Evolutionary conservation across 306 rosid genomes (phyloP), one percentile per base, ranked within the genome.

Genomic region (Castanea mollissima): DNA sequence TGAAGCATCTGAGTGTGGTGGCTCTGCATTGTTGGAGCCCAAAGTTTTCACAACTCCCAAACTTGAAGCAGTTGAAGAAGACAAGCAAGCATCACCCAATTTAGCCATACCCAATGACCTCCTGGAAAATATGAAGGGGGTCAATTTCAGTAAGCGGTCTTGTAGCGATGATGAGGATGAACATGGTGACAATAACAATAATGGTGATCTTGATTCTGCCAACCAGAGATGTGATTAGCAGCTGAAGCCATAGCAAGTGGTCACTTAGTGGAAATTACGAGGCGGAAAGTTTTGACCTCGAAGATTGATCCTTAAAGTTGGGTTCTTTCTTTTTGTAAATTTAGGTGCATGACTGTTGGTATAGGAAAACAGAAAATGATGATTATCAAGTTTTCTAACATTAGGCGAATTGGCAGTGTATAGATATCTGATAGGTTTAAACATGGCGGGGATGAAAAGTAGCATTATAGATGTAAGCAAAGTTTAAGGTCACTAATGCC

Each of bases 361-460:
- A 78, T 67, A 73, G 84, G 79, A 71, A 80, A 29, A 84, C 80
- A 77, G 84, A 71, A 49, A 49, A 52, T 62, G 25, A 72, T 20
- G 59, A 76, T 79, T 80, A 55, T 60, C 38, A 3, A 74, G 78
- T 78, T 83, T 77, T 79, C 75, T 86, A 67, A 79, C 83, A 55
- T 32, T 69, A 75, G 82, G 84, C 75, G 69, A 71, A 80, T 78
- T 76, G 72, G 75, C 46, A 82, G 87, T 86, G 86, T 88, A 89
- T 85, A 89, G 93, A 83, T 55, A 41, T 81, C 58, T 54, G 49
- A 56, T 55, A 79, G 81, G 55, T 79, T 71, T 29, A 6, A 46
- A 52, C 51, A 69, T 65, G 51, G 35, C n/a, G 51, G 67, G 59
- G 59, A 41, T 72, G 52, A 52, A 69, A 69, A 25, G 46, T 67